phyloP scores from a whole-genome alignment of 164 flowering plant genomes.

The Vitis labrusca region DNA sequence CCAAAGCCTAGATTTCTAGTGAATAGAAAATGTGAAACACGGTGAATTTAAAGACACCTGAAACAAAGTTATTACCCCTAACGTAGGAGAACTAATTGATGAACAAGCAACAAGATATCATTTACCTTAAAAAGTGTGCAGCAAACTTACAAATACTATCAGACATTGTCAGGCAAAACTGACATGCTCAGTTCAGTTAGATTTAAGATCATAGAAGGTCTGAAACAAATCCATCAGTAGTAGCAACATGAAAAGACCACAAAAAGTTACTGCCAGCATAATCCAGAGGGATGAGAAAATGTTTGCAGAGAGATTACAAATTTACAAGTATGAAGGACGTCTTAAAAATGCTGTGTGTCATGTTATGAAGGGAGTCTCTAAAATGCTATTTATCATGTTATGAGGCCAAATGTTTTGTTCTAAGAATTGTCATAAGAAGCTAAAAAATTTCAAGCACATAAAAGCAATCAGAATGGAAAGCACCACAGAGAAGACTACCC shows the following conservation, averaged over 20 bases:
- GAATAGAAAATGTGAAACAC: no score
- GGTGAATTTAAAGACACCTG: no score
- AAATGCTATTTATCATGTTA: neutral
- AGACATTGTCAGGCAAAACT: no score
- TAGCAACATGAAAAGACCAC: neutral
- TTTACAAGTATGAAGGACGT: neutral
- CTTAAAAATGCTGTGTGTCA: neutral
- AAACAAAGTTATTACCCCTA: no score
- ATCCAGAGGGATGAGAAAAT: neutral
- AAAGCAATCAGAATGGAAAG: neutral
- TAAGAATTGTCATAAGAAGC: neutral
- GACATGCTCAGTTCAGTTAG: no score
- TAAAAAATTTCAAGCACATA: no score
- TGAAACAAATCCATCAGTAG: neutral
- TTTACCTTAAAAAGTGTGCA: neutral
- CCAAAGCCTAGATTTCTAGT: no score
- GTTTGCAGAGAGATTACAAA: neutral
- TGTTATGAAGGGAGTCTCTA: neutral
- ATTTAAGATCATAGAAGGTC: no score
- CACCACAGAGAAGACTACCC: conserved; percentile 46
- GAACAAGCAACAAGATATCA: neutral
- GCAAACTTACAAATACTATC: no score
- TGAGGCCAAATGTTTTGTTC: neutral
- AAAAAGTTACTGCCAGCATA: neutral
- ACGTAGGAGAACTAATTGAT: neutral